Base-by-base conservation (phyloP, 2,329 filamentous ascomycete genomes). In the Sarocladiaceae sp. region DNA sequence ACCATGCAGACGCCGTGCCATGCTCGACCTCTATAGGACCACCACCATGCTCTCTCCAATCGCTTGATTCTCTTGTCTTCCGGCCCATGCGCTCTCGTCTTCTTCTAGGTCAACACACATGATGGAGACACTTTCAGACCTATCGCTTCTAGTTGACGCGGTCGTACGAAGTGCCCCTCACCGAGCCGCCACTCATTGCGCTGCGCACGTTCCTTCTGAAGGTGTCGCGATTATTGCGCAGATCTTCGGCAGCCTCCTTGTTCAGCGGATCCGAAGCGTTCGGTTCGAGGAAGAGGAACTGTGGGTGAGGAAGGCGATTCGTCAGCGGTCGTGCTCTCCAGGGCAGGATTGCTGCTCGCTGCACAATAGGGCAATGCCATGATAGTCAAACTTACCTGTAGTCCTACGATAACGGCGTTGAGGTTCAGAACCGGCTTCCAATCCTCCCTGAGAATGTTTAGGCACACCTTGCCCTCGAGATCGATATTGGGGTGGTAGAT, bases 401-500 rank as follows among this genome's bases (percentile, higher is more conserved):
- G 73, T 37, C 94, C 94, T 51, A 97, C 91, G 60, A 99, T 94
- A 36, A 97, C 91, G 15, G 94, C 92, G 66, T 97, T 97, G 67
- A 99, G 71, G 69, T 97, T 97, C 66, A 99, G 74, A 40, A 99
- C 94, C 0, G 94, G 94, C 77, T 97, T 99, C 94, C 94, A 99
- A 74, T 99, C 94, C 74, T 99, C 94, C 56, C 94, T 79, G 64
- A 99, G 72, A 63, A 99, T 99, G 69, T 99, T 99, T 64, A 99
- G 74, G 75, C 94, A 99, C 57, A 99, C 92, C 67, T 99, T 99
- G 61, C 94, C 94, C 68, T 97, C 90, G 36, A 96, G 80, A 65
- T 99, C 94, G 67, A 99, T 99, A 71, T 99, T 99, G 5, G 94
- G 94, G 68, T 99, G 94, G 74, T 99, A 99, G 63, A 99, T 97